These are phyloP conservation scores for Rhizopogon roseolus DNA, from an alignment of 768 basidiomycete genomes.

Conservation along the genomic window DNA sequence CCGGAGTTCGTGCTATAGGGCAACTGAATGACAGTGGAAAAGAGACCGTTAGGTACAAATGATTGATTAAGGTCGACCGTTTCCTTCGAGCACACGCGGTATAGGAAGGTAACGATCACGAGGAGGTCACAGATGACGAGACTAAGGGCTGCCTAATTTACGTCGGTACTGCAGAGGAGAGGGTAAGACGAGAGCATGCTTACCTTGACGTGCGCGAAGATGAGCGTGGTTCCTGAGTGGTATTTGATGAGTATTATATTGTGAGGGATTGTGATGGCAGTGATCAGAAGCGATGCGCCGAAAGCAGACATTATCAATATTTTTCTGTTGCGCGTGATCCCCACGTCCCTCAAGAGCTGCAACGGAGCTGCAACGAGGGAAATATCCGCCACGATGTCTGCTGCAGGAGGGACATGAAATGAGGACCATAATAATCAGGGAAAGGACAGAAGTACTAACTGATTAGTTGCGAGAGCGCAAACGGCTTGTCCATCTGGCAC, in stretches of 20 bases:
- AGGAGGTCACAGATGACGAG: conserved; percentile 21
- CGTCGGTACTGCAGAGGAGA: background rate
- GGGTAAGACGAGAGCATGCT: conserved; percentile 2
- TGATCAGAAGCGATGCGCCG: conserved; percentile 14
- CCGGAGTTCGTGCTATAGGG: background rate
- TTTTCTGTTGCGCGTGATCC: conserved; percentile 7
- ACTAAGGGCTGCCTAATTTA: conserved; percentile 15
- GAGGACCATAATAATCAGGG: background rate
- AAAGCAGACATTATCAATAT: conserved; percentile 16
- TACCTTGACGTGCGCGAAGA: conserved; percentile 20
- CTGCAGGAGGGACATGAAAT: conserved; percentile 4
- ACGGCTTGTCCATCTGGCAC: conserved; percentile 2
- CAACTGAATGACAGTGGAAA: background rate
- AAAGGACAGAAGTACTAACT: conserved; percentile 9
- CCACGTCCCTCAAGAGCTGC: conserved; percentile 3
- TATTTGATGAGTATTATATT: conserved; percentile 4
- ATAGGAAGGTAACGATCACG: conserved; percentile 18
- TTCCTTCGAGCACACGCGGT: conserved; percentile 9
- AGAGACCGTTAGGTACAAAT: background rate
- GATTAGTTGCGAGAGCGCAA: conserved; percentile 15
- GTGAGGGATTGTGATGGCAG: conserved; percentile 14
- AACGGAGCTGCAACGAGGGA: conserved; percentile 15
- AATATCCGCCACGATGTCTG: conserved; percentile 15
- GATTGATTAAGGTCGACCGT: conserved; percentile 2
- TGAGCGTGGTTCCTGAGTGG: background rate